Percentiles rank a stretch among this genome's conserved stretches.
phyloP scores from a whole-genome alignment of 2,329 filamentous ascomycete genomes.

The Trichophyton benhamiae region DNA sequence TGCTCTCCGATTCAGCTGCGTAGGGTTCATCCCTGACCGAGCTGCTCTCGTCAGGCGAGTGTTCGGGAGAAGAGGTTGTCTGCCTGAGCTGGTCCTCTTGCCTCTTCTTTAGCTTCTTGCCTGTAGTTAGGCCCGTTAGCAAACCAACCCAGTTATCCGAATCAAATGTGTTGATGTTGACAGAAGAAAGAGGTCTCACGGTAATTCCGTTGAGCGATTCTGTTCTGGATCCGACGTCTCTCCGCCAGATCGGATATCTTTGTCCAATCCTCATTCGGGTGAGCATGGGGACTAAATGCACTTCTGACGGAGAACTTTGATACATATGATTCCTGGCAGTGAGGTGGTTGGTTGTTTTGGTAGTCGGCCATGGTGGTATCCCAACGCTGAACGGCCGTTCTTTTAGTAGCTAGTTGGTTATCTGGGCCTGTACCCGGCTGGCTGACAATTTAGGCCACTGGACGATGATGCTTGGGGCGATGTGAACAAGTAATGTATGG shows the following conservation, averaged over 20 bases:
- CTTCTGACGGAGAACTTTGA: conserved; percentile 73
- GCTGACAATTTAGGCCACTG: too few relatives aligned
- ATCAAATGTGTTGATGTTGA: too few relatives aligned
- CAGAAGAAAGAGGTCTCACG: not conserved
- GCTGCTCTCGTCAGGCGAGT: conserved; percentile 40
- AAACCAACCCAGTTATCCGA: not conserved
- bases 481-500: not conserved
- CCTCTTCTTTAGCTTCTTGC: conserved; percentile 57
- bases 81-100: conserved; percentile 52
- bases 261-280: conserved; percentile 96
- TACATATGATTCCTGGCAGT: conserved; percentile 13
- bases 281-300: conserved; percentile 86
- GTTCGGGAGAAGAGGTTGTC: conserved; percentile 45
- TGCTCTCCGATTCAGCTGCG: not conserved
- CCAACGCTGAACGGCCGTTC: not conserved
- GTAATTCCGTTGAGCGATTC: conserved; percentile 7
- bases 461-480: too few relatives aligned
- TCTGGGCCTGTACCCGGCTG: too few relatives aligned
- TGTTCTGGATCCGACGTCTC: conserved; percentile 5
- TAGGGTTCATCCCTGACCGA: conserved; percentile 13
- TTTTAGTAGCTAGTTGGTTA: not conserved
- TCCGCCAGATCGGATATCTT: conserved; percentile 88
- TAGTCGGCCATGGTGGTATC: not conserved
- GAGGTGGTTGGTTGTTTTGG: not conserved
- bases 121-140: conserved; percentile 21